Conservation (phyloP, 2,329 filamentous ascomycete genomes). For the Boeremia lycopersici region DNA sequence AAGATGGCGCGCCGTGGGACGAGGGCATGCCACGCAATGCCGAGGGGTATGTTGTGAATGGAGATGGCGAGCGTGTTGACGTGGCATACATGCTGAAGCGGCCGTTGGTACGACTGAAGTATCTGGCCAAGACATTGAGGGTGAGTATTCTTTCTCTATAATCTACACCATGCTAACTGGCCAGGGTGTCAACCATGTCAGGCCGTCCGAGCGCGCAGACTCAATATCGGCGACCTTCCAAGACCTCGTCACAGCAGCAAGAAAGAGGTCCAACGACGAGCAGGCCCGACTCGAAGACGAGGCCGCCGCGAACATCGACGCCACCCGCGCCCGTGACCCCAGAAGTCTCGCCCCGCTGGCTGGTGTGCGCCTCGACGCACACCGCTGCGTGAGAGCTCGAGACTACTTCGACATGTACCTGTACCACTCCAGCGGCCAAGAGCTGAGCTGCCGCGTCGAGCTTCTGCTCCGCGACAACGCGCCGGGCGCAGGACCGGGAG, state of each 20-base stretch:
- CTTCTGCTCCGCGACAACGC: slow-evolving; percentile 82
- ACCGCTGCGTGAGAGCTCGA: slow-evolving; percentile 82
- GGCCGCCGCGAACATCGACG: slow-evolving; percentile 82
- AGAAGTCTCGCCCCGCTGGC: slow-evolving; percentile 75
- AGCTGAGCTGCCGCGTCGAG: slow-evolving; percentile 87
- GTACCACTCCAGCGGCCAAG: slow-evolving; percentile 85
- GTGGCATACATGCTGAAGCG: slow-evolving; percentile 92
- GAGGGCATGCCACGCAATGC: slow-evolving; percentile 63
- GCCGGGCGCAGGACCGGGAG: slow-evolving; percentile 67
- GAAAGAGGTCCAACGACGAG: slow-evolving; percentile 75
- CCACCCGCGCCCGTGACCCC: slow-evolving; percentile 78
- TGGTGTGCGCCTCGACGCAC: slow-evolving; percentile 73
- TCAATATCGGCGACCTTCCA: slow-evolving; percentile 69
- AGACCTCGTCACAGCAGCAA: slow-evolving; percentile 75
- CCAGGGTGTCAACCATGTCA: slow-evolving; percentile 63
- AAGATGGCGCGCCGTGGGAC: slow-evolving; percentile 57
- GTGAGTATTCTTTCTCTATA: slow-evolving; percentile 47
- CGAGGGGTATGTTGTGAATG: slow-evolving; percentile 67
- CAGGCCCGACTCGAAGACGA: slow-evolving; percentile 79
- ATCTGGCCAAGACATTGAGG: slow-evolving; percentile 82
- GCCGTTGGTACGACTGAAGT: slow-evolving; percentile 85
- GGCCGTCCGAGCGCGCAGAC: slow-evolving; percentile 62
- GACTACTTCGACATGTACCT: slow-evolving; percentile 89
- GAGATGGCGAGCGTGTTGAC: slow-evolving; percentile 86
- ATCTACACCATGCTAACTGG: slow-evolving; percentile 35